Evolutionary conservation across 306 rosid species (phyloP).

Genomic region (Erythrophleum fordii): DNA sequence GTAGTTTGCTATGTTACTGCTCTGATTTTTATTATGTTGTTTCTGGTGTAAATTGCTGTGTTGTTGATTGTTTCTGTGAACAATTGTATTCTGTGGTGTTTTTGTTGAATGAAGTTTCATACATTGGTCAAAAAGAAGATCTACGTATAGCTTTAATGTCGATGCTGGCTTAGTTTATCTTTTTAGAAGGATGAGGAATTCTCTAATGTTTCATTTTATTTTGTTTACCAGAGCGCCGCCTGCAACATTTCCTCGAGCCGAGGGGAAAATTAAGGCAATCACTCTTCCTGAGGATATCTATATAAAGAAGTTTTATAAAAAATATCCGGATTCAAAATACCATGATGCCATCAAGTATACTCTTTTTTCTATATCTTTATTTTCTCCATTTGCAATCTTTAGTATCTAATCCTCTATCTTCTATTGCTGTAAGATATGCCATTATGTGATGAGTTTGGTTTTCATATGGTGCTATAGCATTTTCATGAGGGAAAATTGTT

Average conservation of each 20-base stretch:
- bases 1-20: not conserved
- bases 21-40: not conserved
- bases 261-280: conserved; percentile 66
- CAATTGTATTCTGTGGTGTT: not conserved
- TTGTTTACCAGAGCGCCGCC: conserved; percentile 76
- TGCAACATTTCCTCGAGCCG: conserved; percentile 71
- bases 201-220: conserved; percentile 8
- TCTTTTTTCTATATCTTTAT: conserved; percentile 28
- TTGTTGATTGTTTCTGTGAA: not conserved
- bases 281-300: conserved; percentile 85
- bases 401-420: conserved; percentile 1
- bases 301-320: conserved; percentile 70
- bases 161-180: not conserved
- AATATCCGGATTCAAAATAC: conserved; percentile 74
- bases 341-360: conserved; percentile 77
- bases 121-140: not conserved
- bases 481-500: conserved; percentile 14
- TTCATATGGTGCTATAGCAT: not conserved
- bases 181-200: not conserved
- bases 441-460: conserved; percentile 26
- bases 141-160: not conserved
- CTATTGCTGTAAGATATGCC: conserved; percentile 6
- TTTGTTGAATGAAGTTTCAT: not conserved
- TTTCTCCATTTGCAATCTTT: conserved; percentile 24
- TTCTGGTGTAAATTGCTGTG: not conserved